Base-by-base conservation (phyloP, 495 filamentous ascomycete genomes). In the Cercophora scortea region DNA sequence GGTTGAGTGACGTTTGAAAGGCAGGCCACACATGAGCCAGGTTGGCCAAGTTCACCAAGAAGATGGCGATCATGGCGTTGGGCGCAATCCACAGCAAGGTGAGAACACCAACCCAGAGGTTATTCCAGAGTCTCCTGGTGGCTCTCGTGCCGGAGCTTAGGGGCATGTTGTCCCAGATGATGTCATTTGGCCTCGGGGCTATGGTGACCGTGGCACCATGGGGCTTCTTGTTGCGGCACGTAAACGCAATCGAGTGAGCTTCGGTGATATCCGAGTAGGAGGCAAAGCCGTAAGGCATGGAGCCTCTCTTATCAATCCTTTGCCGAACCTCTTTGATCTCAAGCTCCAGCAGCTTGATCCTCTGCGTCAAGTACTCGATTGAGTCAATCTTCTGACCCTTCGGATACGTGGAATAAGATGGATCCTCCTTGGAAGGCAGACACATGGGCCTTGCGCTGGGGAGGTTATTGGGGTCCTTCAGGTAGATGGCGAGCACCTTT, bases 101-200 rank as follows among this genome's bases (percentile, higher is more conserved):
- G 54, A 98, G 71, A 6, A 88, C 56, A 32, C 79, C 69, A 18
- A 96, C 84, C 87, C 91, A 94, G 41, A 94, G 65, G 46, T 88
- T 85, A 65, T 89, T 93, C 55, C 86, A 77, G 44, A 95, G 73
- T 16, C 83, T 73, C 60, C 85, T 86, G 75, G 83, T 88, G 48
- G 78, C 72, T 52, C 90, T 81, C 8, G 79, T 73, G 16, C 77
- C 65, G 45, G 85, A 81, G 19, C 76, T 77, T 51, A 95, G 72
- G 16, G 79, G 78, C 62, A 97, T 77, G 61, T 98, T 98, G 57
- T 90, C 87, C 93, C 93, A 98, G 57, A 98, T 96, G 34, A 98
- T 78, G 64, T 97, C 93, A 58, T 87, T 88, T 25, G 94, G 91
- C 58, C 81, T 79, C 10, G 94, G 90, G 12, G 94, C 92, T 7